Conservation (phyloP, 1,284 basidiomycete species). For the Cutaneotrichosporon mucoides region DNA sequence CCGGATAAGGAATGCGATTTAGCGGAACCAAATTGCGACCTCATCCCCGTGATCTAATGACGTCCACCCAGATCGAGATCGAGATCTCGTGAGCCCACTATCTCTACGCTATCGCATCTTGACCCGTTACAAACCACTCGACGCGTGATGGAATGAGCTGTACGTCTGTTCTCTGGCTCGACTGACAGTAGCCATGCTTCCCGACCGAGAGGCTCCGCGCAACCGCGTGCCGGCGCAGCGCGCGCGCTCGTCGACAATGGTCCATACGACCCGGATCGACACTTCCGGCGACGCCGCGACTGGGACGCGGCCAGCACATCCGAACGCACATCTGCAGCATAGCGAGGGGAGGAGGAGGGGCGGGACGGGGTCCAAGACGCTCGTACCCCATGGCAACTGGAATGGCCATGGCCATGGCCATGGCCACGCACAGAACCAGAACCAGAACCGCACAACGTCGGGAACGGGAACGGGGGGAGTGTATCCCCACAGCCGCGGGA, state of each 20-base stretch:
- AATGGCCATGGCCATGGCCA: background rate
- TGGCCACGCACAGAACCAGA: no score
- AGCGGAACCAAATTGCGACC: constrained; percentile 4
- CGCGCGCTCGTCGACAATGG: constrained; percentile 35
- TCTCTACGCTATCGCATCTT: no score
- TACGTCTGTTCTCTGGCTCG: background rate
- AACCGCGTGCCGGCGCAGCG: background rate
- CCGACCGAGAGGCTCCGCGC: background rate
- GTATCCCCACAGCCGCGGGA: background rate
- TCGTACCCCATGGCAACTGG: background rate
- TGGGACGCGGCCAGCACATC: background rate
- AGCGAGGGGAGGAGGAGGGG: background rate
- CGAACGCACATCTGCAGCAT: background rate
- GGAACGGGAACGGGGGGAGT: background rate
- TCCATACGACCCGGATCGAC: background rate
- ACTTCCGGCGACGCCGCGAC: no score
- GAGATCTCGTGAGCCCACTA: no score
- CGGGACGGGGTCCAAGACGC: background rate
- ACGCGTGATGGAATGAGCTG: constrained; percentile 16
- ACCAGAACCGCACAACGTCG: no score
- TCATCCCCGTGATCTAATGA: background rate
- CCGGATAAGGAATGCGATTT: no score
- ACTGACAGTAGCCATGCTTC: background rate
- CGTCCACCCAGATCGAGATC: background rate
- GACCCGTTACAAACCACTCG: no score